Percentiles rank a stretch among this genome's conserved stretches.
Evolutionary conservation across 202 grass and related monocot genomes (phyloP).

Genomic region (Setaria viridis): DNA sequence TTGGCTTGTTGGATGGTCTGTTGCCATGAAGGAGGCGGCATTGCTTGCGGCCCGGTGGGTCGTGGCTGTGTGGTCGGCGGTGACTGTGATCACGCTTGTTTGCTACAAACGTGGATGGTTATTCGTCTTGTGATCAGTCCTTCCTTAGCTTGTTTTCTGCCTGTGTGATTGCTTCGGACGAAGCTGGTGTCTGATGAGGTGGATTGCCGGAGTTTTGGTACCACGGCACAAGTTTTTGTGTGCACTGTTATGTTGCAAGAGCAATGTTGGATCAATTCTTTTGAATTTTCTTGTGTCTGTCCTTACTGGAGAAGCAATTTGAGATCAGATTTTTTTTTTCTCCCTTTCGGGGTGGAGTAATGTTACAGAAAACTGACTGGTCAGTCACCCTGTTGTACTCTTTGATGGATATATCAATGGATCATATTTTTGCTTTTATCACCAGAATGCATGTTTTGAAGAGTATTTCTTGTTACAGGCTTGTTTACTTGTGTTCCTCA

Average conservation of each 20-base stretch:
- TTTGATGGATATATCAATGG: slow-evolving; percentile 47
- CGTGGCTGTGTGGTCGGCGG: slow-evolving; percentile 59
- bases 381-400: slow-evolving; percentile 46
- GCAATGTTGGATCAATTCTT: slow-evolving; percentile 41
- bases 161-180: slow-evolving; percentile 6
- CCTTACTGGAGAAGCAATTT: slow-evolving; percentile 45
- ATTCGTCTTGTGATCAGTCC: slow-evolving; percentile 68
- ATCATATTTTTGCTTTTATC: slow-evolving; percentile 40
- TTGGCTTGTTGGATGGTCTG: slow-evolving; percentile 61
- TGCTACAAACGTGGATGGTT: slow-evolving; percentile 80
- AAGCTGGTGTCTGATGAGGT: slow-evolving; percentile 47
- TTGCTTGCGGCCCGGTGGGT: slow-evolving; percentile 85
- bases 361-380: slow-evolving; percentile 44
- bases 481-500: not conserved
- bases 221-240: slow-evolving; percentile 48
- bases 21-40: slow-evolving; percentile 70
- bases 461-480: not conserved
- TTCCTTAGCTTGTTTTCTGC: slow-evolving; percentile 8
- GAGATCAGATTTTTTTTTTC: slow-evolving; percentile 28
- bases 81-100: slow-evolving; percentile 63
- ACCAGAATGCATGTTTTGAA: slow-evolving; percentile 12
- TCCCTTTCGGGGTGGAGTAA: slow-evolving; percentile 20
- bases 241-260: slow-evolving; percentile 18
- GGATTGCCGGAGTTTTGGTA: slow-evolving; percentile 43
- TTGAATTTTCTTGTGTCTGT: slow-evolving; percentile 26